These are phyloP conservation scores for Fraxinus ornus DNA, from an alignment of 305 asterid species.

Conservation along the genomic window DNA sequence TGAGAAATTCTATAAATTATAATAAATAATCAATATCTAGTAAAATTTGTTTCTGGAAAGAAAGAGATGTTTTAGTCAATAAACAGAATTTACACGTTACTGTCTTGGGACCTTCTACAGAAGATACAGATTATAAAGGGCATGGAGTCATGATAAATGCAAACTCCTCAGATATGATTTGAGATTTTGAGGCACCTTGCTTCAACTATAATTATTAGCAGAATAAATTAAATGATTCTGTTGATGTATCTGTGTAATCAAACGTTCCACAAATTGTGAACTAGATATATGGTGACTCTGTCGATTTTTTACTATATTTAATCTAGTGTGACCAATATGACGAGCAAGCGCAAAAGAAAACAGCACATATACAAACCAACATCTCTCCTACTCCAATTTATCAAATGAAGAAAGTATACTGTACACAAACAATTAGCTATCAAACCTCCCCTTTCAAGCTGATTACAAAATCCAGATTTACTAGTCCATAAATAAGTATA, in stretches of 20 bases:
- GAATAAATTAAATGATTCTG: neutral
- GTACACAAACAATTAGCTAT: neutral
- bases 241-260: neutral
- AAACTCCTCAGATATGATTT: conserved; percentile 1
- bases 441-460: neutral
- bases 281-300: neutral
- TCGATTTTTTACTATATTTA: neutral
- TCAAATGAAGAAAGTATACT: neutral
- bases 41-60: neutral
- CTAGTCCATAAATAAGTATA: no score
- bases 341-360: neutral
- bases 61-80: neutral
- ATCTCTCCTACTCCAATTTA: neutral
- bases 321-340: neutral
- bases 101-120: neutral
- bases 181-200: neutral
- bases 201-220: conserved; percentile 4
- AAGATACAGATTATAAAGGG: conserved; percentile 14
- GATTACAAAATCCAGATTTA: neutral
- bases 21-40: neutral
- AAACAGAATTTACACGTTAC: conserved; percentile 1
- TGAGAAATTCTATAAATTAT: neutral
- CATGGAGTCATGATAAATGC: conserved; percentile 13
- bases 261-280: neutral
- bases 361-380: neutral